Conservation (phyloP, 257 asterid species). For the Penstemon barbatus region DNA sequence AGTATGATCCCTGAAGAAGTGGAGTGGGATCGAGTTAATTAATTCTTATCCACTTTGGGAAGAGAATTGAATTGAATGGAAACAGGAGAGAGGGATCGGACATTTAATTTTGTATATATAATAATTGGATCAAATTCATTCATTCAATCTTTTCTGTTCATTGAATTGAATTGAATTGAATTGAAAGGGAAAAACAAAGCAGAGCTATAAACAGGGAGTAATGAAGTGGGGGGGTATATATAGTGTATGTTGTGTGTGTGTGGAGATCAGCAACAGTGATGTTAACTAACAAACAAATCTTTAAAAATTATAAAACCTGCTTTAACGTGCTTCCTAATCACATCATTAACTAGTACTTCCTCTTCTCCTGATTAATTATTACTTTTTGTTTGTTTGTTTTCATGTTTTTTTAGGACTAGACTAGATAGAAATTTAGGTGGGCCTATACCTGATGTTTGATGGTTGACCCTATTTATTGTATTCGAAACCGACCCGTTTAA, state of each 20-base stretch:
- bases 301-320: neutral
- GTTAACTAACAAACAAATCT: neutral
- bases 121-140: constrained; percentile 29
- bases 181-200: constrained; percentile 4
- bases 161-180: too few relatives aligned
- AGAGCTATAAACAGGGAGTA: constrained; percentile 30
- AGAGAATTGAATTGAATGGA: constrained; percentile 27
- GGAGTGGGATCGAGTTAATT: constrained; percentile 28
- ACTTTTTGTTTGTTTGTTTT: too few relatives aligned
- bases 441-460: too few relatives aligned
- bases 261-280: neutral
- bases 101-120: neutral
- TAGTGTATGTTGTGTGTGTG: constrained; percentile 36
- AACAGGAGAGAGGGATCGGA: constrained; percentile 8
- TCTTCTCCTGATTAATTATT: too few relatives aligned
- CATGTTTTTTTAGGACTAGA: too few relatives aligned
- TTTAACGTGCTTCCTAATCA: neutral
- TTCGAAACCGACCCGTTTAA: too few relatives aligned
- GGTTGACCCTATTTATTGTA: too few relatives aligned
- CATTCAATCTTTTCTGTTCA: too few relatives aligned
- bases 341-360: neutral
- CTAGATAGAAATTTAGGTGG: too few relatives aligned
- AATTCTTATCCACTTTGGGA: constrained; percentile 47
- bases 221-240: constrained; percentile 42
- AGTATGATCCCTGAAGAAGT: constrained; percentile 24